These are phyloP conservation scores for Fraxinus anomala DNA, from an alignment of 257 asterid genomes.

Conservation along the genomic window DNA sequence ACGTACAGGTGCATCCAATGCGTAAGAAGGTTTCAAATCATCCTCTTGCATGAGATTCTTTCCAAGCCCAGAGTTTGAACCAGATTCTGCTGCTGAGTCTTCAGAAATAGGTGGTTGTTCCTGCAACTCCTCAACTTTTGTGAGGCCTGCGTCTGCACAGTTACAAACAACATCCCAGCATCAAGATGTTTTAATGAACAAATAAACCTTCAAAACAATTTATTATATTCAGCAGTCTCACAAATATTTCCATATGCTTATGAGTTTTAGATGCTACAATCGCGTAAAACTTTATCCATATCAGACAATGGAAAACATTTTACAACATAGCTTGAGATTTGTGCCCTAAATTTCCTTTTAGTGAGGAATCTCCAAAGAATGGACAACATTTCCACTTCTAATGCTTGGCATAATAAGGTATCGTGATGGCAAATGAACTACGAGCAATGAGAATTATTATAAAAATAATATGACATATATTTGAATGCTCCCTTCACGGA, in stretches of 20 bases:
- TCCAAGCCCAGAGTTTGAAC: slow-evolving; percentile 57
- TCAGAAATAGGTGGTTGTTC: slow-evolving; percentile 63
- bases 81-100: slow-evolving; percentile 61
- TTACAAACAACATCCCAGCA: slow-evolving; percentile 5
- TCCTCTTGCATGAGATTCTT: slow-evolving; percentile 71
- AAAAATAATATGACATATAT: neutral
- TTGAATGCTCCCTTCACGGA: neutral
- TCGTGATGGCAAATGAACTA: neutral
- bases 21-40: slow-evolving; percentile 69
- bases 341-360: neutral
- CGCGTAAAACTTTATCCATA: neutral
- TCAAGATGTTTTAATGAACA: slow-evolving; percentile 3
- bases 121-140: slow-evolving; percentile 76
- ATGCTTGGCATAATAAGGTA: neutral
- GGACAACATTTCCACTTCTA: neutral
- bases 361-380: neutral
- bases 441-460: neutral
- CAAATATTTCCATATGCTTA: neutral
- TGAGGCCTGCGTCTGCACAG: slow-evolving; percentile 53
- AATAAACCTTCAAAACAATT: neutral
- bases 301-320: neutral
- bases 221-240: neutral
- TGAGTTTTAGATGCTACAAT: neutral
- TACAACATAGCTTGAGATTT: neutral
- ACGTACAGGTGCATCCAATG: slow-evolving; percentile 71